phyloP scores from a whole-genome alignment of 495 filamentous ascomycete genomes.

The Mytilinidion resinicola region DNA sequence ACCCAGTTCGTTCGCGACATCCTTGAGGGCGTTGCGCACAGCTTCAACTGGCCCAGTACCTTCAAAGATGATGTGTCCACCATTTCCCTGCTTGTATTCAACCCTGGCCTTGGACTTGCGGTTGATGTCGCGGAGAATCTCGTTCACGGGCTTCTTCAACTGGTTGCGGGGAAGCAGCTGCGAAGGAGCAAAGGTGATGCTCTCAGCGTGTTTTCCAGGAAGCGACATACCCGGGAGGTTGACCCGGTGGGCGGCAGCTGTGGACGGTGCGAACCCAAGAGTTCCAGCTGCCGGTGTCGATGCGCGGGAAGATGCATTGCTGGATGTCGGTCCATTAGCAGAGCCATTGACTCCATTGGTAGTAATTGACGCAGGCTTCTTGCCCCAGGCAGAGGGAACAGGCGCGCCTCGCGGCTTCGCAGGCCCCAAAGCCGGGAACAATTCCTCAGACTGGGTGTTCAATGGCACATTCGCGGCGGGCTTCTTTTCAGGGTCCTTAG shows the following conservation, averaged over 20 bases:
- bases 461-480: conserved; percentile 40
- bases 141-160: conserved; percentile 72
- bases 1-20: conserved; percentile 77
- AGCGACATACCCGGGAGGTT: conserved; percentile 59
- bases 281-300: conserved; percentile 55
- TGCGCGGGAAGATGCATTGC: conserved; percentile 43
- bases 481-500: conserved; percentile 37
- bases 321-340: conserved; percentile 39
- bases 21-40: conserved; percentile 74
- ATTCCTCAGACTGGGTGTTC: conserved; percentile 79
- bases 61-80: conserved; percentile 66
- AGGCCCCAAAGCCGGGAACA: conserved; percentile 80
- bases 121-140: conserved; percentile 82
- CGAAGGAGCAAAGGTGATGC: conserved; percentile 60
- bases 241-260: conserved; percentile 26
- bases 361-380: conserved; percentile 48
- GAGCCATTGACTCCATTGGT: conserved; percentile 57
- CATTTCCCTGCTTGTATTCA: conserved; percentile 56
- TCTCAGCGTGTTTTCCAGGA: conserved; percentile 72
- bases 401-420: conserved; percentile 51
- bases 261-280: conserved; percentile 40
- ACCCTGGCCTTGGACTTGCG: conserved; percentile 79
- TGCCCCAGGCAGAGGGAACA: conserved; percentile 63
- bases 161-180: conserved; percentile 67
- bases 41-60: conserved; percentile 71